A percentile compares a stretch with the other conserved stretches of the same genome.
phyloP scores from a whole-genome alignment of 805 yeast genomes.

The Barnettozyma sucrosica region DNA sequence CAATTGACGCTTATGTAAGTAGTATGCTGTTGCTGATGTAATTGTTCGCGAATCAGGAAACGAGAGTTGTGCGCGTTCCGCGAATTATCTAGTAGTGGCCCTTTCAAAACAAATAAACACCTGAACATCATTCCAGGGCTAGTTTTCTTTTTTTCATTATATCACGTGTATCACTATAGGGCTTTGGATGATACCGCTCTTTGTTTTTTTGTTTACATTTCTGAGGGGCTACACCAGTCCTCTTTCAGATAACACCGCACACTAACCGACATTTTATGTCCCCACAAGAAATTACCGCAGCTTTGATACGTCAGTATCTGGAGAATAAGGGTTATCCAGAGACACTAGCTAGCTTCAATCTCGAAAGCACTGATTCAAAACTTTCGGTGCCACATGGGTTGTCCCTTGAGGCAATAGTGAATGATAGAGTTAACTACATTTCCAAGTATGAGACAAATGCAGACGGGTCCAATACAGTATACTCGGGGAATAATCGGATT shows the following conservation, averaged over 20 bases:
- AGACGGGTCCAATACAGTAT: neutral
- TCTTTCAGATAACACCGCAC: neutral
- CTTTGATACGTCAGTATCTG: conserved; percentile 2
- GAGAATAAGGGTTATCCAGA: neutral
- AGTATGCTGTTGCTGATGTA: neutral
- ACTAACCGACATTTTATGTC: neutral
- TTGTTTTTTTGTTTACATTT: no score
- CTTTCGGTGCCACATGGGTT: conserved; percentile 29
- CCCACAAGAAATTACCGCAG: neutral
- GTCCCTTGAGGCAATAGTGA: conserved; percentile 33
- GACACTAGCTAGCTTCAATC: neutral
- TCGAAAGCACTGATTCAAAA: neutral
- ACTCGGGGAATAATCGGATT: conserved; percentile 2
- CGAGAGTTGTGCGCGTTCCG: neutral
- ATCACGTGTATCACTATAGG: no score
- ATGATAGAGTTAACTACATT: conserved; percentile 32
- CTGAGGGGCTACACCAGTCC: neutral
- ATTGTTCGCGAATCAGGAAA: neutral
- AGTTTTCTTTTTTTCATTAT: no score
- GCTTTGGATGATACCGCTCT: no score
- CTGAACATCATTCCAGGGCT: neutral
- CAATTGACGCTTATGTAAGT: neutral
- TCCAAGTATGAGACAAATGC: conserved; percentile 11
- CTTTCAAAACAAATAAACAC: neutral
- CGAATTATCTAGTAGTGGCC: neutral